These are phyloP conservation scores for Diplosphaera chodatii DNA, from an alignment of 139 green algal species.

Conservation along the genomic window DNA sequence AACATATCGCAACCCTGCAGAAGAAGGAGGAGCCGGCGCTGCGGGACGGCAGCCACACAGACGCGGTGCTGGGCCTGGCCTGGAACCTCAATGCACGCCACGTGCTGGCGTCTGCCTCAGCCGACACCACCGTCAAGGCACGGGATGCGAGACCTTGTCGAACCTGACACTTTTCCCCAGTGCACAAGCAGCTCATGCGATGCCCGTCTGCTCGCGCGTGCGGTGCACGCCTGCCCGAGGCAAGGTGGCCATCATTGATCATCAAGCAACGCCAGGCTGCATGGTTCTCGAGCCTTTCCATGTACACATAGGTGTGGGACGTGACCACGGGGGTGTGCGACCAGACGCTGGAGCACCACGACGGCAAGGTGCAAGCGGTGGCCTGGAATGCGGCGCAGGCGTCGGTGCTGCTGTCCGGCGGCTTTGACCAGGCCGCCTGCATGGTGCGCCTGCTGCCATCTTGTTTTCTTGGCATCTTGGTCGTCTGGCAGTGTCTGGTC, in stretches of 20 bases:
- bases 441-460: slow-evolving; percentile 42
- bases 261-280: too few relatives aligned
- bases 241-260: too few relatives aligned
- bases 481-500: too few relatives aligned
- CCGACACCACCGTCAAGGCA: slow-evolving; percentile 85
- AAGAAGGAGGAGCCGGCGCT: slow-evolving; percentile 29
- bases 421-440: slow-evolving; percentile 73
- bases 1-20: slow-evolving; percentile 6
- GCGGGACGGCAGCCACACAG: slow-evolving; percentile 74
- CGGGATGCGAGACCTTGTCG: too few relatives aligned
- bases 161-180: too few relatives aligned
- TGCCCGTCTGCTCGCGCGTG: too few relatives aligned
- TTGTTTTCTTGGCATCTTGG: too few relatives aligned
- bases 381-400: slow-evolving; percentile 87
- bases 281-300: too few relatives aligned
- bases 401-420: slow-evolving; percentile 78
- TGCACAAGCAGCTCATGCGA: too few relatives aligned
- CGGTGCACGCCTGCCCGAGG: too few relatives aligned
- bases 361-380: slow-evolving; percentile 90
- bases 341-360: slow-evolving; percentile 85
- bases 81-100: slow-evolving; percentile 90
- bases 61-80: slow-evolving; percentile 80
- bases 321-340: slow-evolving; percentile 41
- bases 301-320: slow-evolving; percentile 83
- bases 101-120: slow-evolving; percentile 79